Evolutionary conservation across 139 green algal genomes (phyloP).

Genomic region (Closterium sp.): DNA sequence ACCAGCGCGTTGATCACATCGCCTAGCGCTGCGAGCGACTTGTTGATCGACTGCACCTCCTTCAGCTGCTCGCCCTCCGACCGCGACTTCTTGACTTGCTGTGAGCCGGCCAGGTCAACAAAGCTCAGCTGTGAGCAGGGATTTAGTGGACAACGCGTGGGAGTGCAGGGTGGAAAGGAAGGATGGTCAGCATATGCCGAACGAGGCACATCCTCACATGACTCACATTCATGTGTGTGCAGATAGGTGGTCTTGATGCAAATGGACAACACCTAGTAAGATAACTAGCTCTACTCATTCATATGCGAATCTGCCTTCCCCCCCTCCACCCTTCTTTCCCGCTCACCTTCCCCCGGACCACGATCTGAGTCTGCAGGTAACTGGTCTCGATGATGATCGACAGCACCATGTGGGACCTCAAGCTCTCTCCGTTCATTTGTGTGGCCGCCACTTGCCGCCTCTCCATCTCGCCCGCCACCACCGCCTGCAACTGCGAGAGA

Average conservation of each 20-base stretch:
- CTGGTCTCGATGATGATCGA: conserved; percentile 85
- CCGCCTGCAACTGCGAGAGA: conserved; percentile 36
- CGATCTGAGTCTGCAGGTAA: conserved; percentile 90
- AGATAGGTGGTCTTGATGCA: too few species aligned
- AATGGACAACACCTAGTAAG: too few species aligned
- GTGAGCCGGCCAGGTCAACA: conserved; percentile 80
- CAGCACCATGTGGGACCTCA: conserved; percentile 88
- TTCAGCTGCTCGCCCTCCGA: conserved; percentile 66
- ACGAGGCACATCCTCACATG: too few species aligned
- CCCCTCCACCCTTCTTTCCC: neutral
- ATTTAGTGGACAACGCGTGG: neutral
- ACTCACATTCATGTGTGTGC: neutral
- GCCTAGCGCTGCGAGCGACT: conserved; percentile 88
- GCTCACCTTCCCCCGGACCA: conserved; percentile 62
- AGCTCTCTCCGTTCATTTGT: conserved; percentile 58
- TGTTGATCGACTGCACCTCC: conserved; percentile 94
- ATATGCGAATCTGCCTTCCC: neutral
- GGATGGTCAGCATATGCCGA: too few species aligned
- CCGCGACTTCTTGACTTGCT: conserved; percentile 87
- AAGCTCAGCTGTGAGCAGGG: conserved; percentile 76
- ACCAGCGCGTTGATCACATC: conserved; percentile 93
- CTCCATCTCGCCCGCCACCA: conserved; percentile 46
- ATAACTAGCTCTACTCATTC: neutral
- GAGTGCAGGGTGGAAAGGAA: too few species aligned
- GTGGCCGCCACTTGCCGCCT: conserved; percentile 34